Evolutionary conservation across 1,284 basidiomycete genomes (phyloP).

Genomic region (Ustilago loliicola): DNA sequence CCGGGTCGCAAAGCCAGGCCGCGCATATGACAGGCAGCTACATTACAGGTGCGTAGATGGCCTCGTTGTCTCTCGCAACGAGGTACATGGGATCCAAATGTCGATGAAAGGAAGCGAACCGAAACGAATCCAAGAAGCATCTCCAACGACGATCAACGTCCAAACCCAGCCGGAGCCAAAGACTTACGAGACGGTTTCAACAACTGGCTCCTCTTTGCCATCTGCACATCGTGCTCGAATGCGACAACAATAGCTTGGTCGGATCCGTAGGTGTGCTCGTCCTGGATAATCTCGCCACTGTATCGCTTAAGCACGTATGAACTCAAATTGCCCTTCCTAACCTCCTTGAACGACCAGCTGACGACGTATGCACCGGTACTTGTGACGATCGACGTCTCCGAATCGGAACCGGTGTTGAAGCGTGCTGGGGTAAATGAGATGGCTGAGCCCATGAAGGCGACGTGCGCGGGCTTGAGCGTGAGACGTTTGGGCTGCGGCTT

Average conservation of each 20-base stretch:
- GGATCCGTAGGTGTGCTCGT: slow-evolving; percentile 75
- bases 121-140: not conserved
- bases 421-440: slow-evolving; percentile 93
- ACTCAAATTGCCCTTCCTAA: slow-evolving; percentile 89
- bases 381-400: slow-evolving; percentile 96
- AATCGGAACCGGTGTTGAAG: slow-evolving; percentile 84
- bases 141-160: slow-evolving; percentile 37
- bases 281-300: slow-evolving; percentile 57
- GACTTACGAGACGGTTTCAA: slow-evolving; percentile 87
- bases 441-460: slow-evolving; percentile 91
- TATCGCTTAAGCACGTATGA: slow-evolving; percentile 93
- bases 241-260: slow-evolving; percentile 95
- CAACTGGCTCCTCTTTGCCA: slow-evolving; percentile 91
- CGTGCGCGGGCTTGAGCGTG: slow-evolving; percentile 90
- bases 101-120: not conserved
- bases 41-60: slow-evolving; percentile 11
- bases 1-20: not conserved
- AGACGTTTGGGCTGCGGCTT: slow-evolving; percentile 92
- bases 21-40: slow-evolving; percentile 18
- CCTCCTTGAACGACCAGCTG: slow-evolving; percentile 86
- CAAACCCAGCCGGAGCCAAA: slow-evolving; percentile 45
- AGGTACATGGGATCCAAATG: not conserved
- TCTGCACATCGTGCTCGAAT: slow-evolving; percentile 90
- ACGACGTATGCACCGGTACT: slow-evolving; percentile 95
- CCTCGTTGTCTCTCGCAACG: not conserved